Evolutionary conservation across 192 early-diverging fungal genomes (phyloP).

Genomic region (Coemansia sp.): DNA sequence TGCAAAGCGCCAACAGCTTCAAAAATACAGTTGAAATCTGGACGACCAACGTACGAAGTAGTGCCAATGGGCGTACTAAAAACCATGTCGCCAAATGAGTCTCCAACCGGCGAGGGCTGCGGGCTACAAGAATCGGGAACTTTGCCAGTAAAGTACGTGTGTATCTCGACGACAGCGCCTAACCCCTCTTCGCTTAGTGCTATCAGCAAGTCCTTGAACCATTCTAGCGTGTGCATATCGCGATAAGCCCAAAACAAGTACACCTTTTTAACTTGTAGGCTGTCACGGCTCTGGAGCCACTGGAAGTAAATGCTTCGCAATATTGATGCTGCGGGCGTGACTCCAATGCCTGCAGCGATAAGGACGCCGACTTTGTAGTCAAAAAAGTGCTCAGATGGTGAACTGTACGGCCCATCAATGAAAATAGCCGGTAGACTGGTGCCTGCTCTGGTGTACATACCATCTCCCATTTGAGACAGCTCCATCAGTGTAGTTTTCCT

Average conservation of each 20-base stretch:
- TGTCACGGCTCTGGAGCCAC: slow-evolving; percentile 59
- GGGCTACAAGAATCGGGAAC: slow-evolving; percentile 52
- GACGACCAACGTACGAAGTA: slow-evolving; percentile 72
- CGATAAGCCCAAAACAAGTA: slow-evolving; percentile 82
- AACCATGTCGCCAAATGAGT: slow-evolving; percentile 58
- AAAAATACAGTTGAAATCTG: slow-evolving; percentile 74
- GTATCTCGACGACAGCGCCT: slow-evolving; percentile 64
- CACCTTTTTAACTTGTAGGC: slow-evolving; percentile 61
- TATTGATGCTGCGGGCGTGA: slow-evolving; percentile 74
- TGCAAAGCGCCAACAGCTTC: slow-evolving; percentile 57
- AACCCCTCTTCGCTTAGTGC: slow-evolving; percentile 65
- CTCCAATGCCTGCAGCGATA: slow-evolving; percentile 80
- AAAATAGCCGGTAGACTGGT: slow-evolving; percentile 56
- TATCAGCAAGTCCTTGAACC: slow-evolving; percentile 77
- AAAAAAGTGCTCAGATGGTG: slow-evolving; percentile 73
- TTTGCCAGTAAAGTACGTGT: slow-evolving; percentile 69
- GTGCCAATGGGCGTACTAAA: slow-evolving; percentile 66
- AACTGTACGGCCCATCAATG: slow-evolving; percentile 74
- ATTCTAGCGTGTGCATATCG: slow-evolving; percentile 70
- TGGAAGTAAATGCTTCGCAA: slow-evolving; percentile 75
- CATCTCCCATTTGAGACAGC: slow-evolving; percentile 3
- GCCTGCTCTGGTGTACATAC: slow-evolving; percentile 19
- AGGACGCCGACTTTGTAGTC: slow-evolving; percentile 69
- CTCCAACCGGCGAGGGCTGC: slow-evolving; percentile 36
- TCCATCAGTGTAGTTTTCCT: not conserved